Conservation (phyloP, 768 basidiomycete species). For the Multifurca ochricompacta region DNA sequence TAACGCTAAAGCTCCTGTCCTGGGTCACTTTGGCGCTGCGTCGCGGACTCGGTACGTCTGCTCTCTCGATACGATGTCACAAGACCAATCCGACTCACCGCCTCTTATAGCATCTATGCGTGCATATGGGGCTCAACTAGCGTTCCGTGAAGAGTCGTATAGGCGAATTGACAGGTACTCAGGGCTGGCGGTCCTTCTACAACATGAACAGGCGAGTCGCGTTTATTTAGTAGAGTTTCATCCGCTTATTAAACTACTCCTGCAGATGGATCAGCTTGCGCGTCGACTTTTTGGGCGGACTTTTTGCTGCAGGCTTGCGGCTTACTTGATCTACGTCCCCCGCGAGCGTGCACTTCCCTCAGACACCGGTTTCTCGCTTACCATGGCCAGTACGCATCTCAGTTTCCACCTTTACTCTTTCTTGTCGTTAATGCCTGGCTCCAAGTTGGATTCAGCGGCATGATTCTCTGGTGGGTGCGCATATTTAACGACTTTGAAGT, state of each 20-base stretch:
- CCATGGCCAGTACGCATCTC: slow-evolving; percentile 32
- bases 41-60: slow-evolving; percentile 39
- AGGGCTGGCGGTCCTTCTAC: slow-evolving; percentile 37
- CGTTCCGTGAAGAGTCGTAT: slow-evolving; percentile 36
- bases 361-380: slow-evolving; percentile 34
- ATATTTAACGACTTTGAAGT: slow-evolving; percentile 40
- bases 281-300: slow-evolving; percentile 50
- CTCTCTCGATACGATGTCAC: neutral
- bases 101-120: slow-evolving; percentile 36
- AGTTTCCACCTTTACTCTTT: neutral
- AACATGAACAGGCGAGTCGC: slow-evolving; percentile 36
- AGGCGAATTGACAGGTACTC: slow-evolving; percentile 41
- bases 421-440: neutral
- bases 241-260: too few relatives aligned
- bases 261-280: slow-evolving; percentile 41
- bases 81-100: neutral
- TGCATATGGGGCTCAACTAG: slow-evolving; percentile 45
- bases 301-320: slow-evolving; percentile 43
- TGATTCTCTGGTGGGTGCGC: slow-evolving; percentile 48
- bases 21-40: slow-evolving; percentile 46
- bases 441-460: slow-evolving; percentile 44
- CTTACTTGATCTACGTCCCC: slow-evolving; percentile 41
- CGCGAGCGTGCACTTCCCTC: slow-evolving; percentile 30
- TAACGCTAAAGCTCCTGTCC: slow-evolving; percentile 40
- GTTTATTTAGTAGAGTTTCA: too few relatives aligned